Base-by-base conservation (phyloP, 805 yeast species). In the Blastobotrys mokoenaii region DNA sequence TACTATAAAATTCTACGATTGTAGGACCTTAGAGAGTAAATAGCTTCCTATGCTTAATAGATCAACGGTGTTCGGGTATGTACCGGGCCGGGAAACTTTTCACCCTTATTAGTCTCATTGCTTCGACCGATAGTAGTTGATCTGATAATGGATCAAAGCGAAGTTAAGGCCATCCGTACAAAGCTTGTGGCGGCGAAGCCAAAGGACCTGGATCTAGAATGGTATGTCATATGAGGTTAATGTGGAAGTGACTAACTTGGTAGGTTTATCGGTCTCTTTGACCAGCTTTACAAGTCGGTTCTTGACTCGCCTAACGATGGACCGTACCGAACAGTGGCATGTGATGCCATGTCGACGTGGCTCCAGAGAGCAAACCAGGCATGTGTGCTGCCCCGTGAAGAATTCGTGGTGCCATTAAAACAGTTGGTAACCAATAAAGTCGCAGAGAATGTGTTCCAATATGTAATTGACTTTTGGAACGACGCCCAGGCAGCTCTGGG, bases 401-500 rank as follows among this genome's bases (percentile, higher is more conserved):
- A 42, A 11, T 54, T 50, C 32, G 10, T 25, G 14, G 30, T 38
- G 46, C 3, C 11, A 27, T 4, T 30, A 30, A 5, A 33, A 17
- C 38, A 16, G 22, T 10, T 40, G 15, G 50, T 56, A n/a, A 38
- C 55, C 1, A 51, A 44, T 12, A 36, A 45, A 7, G 59, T 54
- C 18, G 49, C 53, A 14, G 50, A 56, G 40, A 20, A 22, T 3
- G 48, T 64, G 7, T 61, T 64, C 39, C 51, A 51, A 33, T 82
- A 74, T 58, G 71, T 82, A 11, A 63, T 81, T 33, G 88, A 80
- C 51, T 79, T 75, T 58, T 80, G 88, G 79, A 77, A 76, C 44
- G 84, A 80, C 42, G 74, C 84, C 1, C 80, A 82, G 3, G 77
- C 84, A 1, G 80, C 94, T 0, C 60, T 84, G 22, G 77, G 82